phyloP scores from a whole-genome alignment of 192 early-diverging fungal genomes.

The Linnemannia schmuckeri region DNA sequence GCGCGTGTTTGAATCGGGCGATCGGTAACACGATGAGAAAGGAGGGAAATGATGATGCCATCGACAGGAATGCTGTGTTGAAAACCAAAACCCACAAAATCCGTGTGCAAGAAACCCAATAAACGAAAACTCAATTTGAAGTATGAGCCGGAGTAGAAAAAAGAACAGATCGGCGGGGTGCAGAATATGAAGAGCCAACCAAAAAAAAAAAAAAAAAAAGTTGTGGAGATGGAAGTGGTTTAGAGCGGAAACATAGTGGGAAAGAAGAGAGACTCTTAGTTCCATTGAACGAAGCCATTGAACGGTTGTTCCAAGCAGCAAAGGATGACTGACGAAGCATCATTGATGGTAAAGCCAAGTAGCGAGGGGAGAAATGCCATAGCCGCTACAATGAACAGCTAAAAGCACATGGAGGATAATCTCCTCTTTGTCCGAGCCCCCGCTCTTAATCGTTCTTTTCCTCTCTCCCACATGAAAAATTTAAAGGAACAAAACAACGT shows the following conservation, averaged over 20 bases:
- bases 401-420: no score
- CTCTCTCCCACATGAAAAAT: background rate
- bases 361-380: no score
- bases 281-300: no score
- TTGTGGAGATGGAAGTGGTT: background rate
- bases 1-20: background rate
- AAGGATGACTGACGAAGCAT: no score
- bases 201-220: background rate
- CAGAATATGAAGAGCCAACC: background rate
- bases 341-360: no score
- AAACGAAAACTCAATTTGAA: background rate
- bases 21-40: background rate
- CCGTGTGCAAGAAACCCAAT: background rate
- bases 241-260: no score
- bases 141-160: background rate
- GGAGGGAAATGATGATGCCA: background rate
- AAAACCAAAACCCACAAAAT: background rate
- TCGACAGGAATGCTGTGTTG: conserved; percentile 7
- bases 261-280: no score
- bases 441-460: no score
- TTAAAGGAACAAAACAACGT: background rate
- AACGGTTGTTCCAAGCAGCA: no score
- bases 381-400: no score
- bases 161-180: background rate
- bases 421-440: no score